Conservation (phyloP, 2,329 filamentous ascomycete genomes). For the Calonectria crousiana region DNA sequence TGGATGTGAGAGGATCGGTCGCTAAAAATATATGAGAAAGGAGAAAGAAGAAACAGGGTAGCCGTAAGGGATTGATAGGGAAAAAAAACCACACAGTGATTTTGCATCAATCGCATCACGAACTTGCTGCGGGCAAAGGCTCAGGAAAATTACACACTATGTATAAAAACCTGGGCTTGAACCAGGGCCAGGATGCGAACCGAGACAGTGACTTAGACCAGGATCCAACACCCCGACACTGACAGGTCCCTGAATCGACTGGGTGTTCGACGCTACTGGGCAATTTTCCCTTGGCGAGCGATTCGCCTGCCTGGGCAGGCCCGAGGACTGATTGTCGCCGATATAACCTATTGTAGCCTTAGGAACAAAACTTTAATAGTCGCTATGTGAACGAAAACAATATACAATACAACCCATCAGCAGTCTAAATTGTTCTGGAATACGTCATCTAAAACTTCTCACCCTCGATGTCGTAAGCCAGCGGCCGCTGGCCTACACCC, state of each 20-base stretch:
- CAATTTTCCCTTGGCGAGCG: not conserved
- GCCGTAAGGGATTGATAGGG: not conserved
- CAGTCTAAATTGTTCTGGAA: not conserved
- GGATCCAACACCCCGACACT: not conserved
- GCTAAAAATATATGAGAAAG: not conserved
- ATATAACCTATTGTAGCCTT: not conserved
- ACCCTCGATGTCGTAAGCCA: not conserved
- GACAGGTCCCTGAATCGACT: not conserved
- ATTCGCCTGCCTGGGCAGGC: not conserved
- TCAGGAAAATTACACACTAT: not conserved
- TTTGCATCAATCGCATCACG: not conserved
- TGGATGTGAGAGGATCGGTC: not conserved
- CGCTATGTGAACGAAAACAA: not conserved
- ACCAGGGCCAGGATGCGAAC: not conserved
- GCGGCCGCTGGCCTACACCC: not conserved
- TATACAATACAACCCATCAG: not conserved
- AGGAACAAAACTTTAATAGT: not conserved
- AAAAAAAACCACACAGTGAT: not conserved
- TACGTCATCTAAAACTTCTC: not conserved
- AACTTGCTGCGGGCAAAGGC: no score
- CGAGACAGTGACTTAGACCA: not conserved
- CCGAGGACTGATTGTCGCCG: not conserved
- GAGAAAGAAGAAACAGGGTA: not conserved
- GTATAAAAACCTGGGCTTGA: not conserved
- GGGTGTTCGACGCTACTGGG: not conserved